Percentiles rank a stretch among this genome's conserved stretches.
Evolutionary conservation across 768 basidiomycete genomes (phyloP).

Genomic region (Lentinula boryana): DNA sequence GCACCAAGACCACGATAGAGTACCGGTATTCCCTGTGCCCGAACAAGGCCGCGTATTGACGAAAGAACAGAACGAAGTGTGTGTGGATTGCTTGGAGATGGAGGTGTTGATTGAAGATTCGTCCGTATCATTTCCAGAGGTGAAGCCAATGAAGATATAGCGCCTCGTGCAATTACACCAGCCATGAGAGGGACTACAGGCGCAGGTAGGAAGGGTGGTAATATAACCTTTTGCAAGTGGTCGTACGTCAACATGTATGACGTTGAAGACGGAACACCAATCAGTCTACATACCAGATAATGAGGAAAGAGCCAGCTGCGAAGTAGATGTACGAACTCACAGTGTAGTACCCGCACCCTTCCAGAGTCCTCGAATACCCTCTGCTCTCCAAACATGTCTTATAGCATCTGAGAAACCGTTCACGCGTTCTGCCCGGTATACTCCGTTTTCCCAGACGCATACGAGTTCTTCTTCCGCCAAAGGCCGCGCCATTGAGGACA

Average conservation of each 20-base stretch:
- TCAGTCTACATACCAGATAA: constrained; percentile 44
- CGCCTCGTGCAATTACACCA: constrained; percentile 76
- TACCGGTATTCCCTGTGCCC: constrained; percentile 55
- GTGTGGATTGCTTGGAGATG: constrained; percentile 61
- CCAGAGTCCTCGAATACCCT: constrained; percentile 87
- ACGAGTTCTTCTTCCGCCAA: constrained; percentile 59
- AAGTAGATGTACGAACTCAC: constrained; percentile 38
- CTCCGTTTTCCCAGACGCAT: constrained; percentile 73
- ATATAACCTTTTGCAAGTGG: constrained; percentile 59
- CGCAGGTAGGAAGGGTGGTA: constrained; percentile 56
- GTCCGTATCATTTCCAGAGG: constrained; percentile 93
- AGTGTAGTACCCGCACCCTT: constrained; percentile 90
- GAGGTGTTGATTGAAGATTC: constrained; percentile 85
- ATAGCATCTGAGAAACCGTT: constrained; percentile 86
- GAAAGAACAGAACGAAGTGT: constrained; percentile 70
- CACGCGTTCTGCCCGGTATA: constrained; percentile 66
- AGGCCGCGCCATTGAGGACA: constrained; percentile 68
- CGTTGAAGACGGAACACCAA: constrained; percentile 89
- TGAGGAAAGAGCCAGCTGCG: neutral
- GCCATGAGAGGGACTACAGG: constrained; percentile 67
- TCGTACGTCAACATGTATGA: constrained; percentile 97
- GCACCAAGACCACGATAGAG: constrained; percentile 91
- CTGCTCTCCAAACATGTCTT: constrained; percentile 69
- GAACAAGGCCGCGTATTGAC: constrained; percentile 56
- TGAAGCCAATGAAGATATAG: constrained; percentile 72